Evolutionary conservation across 805 yeast species (phyloP).

Genomic region (Torulaspora franciscae): DNA sequence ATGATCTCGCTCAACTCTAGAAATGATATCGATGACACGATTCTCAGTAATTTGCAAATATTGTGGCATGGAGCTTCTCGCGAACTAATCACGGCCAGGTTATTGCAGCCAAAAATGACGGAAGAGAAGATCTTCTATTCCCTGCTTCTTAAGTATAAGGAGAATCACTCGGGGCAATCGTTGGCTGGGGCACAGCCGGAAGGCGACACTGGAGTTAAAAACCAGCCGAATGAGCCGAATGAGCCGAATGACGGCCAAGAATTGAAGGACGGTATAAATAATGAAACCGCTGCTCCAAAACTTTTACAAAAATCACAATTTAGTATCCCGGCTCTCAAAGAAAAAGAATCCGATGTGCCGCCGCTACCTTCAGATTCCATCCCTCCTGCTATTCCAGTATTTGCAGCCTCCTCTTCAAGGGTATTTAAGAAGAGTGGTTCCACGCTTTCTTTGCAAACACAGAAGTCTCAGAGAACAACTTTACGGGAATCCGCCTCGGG

Average conservation of each 20-base stretch:
- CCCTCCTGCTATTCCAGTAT: conserved; percentile 21
- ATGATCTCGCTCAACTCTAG: conserved; percentile 24
- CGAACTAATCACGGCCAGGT: conserved; percentile 48
- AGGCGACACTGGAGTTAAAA: neutral
- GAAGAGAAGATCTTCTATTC: conserved; percentile 80
- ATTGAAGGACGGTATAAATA: neutral
- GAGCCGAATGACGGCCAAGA: neutral
- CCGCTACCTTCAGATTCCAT: conserved; percentile 13
- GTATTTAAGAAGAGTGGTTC: conserved; percentile 26
- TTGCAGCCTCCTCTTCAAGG: conserved; percentile 30
- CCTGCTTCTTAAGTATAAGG: conserved; percentile 66
- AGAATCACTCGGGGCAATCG: conserved; percentile 45
- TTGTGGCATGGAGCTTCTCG: conserved; percentile 75
- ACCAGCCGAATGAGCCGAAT: conserved; percentile 1
- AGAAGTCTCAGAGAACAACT: conserved; percentile 11
- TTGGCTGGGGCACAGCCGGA: neutral
- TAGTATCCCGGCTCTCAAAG: conserved; percentile 24
- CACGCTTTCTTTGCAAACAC: conserved; percentile 19
- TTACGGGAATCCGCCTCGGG: conserved; percentile 19
- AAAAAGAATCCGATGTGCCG: conserved; percentile 10
- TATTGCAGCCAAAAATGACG: conserved; percentile 53
- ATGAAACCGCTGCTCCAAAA: conserved; percentile 24
- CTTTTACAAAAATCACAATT: conserved; percentile 32
- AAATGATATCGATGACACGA: conserved; percentile 65
- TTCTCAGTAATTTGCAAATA: conserved; percentile 67